These are phyloP conservation scores for Crotalaria pallida DNA, from an alignment of 306 rosid genomes.

Conservation along the genomic window DNA sequence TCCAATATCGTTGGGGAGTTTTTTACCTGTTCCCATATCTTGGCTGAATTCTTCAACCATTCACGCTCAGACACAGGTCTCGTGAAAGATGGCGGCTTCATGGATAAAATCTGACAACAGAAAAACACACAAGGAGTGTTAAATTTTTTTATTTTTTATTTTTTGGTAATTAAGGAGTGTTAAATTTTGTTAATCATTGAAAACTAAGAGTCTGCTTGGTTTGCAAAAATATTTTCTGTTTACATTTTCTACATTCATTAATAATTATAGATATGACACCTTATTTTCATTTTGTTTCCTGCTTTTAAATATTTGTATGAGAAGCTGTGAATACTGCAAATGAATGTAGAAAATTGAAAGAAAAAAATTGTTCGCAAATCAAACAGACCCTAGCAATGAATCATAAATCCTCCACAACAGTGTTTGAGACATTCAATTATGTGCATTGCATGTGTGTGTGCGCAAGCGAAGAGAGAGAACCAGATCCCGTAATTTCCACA, in stretches of 20 bases:
- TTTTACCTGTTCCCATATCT: slow-evolving; percentile 81
- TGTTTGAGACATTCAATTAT: not conserved
- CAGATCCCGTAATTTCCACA: slow-evolving; percentile 81
- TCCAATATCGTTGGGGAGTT: slow-evolving; percentile 65
- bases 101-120: slow-evolving; percentile 57
- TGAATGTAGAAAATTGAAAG: no score
- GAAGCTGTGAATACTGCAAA: no score
- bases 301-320: no score
- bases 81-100: slow-evolving; percentile 54
- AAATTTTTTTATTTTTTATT: not conserved
- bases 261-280: no score
- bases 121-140: not conserved
- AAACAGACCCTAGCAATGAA: no score
- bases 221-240: no score
- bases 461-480: slow-evolving; percentile 21
- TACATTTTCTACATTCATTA: no score
- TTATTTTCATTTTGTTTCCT: no score
- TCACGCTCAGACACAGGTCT: slow-evolving; percentile 76
- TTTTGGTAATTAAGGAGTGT: not conserved
- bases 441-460: not conserved
- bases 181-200: not conserved
- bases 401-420: not conserved
- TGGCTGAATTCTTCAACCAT: slow-evolving; percentile 81
- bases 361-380: no score
- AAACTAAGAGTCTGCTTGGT: not conserved